phyloP scores from a whole-genome alignment of 23 red algal species.

The Gracilaria caudata region DNA sequence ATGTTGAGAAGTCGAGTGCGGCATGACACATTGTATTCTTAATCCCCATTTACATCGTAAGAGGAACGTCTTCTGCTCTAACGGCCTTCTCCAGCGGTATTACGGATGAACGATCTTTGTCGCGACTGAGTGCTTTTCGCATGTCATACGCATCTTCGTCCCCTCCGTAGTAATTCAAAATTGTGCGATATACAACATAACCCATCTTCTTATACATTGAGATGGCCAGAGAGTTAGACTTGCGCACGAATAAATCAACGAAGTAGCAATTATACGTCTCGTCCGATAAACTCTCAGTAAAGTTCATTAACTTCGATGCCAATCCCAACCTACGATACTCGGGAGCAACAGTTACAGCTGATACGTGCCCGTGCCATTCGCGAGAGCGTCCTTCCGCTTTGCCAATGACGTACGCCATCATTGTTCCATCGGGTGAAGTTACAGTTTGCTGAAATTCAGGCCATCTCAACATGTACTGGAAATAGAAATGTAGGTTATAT shows the following conservation, averaged over 20 bases:
- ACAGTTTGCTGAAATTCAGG: slow-evolving; percentile 84
- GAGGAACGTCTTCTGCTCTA: slow-evolving; percentile 43
- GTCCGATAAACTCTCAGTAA: slow-evolving; percentile 60
- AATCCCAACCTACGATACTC: slow-evolving; percentile 84
- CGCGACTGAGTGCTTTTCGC: slow-evolving; percentile 68
- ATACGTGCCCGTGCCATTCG: slow-evolving; percentile 88
- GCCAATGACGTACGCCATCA: slow-evolving; percentile 83
- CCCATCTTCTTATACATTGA: slow-evolving; percentile 91
- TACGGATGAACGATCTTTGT: slow-evolving; percentile 17
- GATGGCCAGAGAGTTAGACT: slow-evolving; percentile 75
- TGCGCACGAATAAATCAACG: slow-evolving; percentile 91
- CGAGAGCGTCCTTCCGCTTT: slow-evolving; percentile 74
- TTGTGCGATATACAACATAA: slow-evolving; percentile 85
- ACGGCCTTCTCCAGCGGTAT: slow-evolving; percentile 35
- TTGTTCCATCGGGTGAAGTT: slow-evolving; percentile 44
- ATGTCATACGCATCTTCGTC: slow-evolving; percentile 85
- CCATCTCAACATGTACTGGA: slow-evolving; percentile 80
- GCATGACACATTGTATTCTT: background rate
- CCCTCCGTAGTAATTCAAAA: slow-evolving; percentile 84
- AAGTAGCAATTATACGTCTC: slow-evolving; percentile 70
- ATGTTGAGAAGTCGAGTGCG: background rate
- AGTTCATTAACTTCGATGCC: slow-evolving; percentile 74
- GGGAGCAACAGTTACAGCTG: slow-evolving; percentile 92
- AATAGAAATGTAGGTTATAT: slow-evolving; percentile 91
- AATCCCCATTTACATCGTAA: slow-evolving; percentile 35